Evolutionary conservation across 805 yeast species (phyloP).

Genomic region (Candida pseudofarinosa): DNA sequence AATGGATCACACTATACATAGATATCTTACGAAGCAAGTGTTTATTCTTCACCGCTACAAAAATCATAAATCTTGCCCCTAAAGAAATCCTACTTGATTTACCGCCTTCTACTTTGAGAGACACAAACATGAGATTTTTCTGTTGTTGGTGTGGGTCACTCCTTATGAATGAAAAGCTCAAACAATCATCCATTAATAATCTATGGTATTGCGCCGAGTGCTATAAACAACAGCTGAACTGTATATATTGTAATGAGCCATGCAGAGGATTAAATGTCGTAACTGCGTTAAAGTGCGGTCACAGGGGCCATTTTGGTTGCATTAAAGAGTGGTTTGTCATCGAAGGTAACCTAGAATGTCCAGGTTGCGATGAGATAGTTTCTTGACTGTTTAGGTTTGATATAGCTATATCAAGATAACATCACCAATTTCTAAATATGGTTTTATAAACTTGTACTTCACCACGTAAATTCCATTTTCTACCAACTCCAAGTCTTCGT

Average conservation of each 20-base stretch:
- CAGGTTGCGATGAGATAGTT: conserved; percentile 51
- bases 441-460: conserved; percentile 48
- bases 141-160: conserved; percentile 60
- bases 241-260: conserved; percentile 75
- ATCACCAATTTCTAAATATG: conserved; percentile 35
- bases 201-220: conserved; percentile 86
- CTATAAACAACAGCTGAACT: conserved; percentile 54
- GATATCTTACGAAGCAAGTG: conserved; percentile 47
- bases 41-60: conserved; percentile 56
- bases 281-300: conserved; percentile 70
- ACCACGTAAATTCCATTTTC: conserved; percentile 72
- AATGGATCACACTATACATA: conserved; percentile 54
- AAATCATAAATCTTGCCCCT: conserved; percentile 45
- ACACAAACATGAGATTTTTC: conserved; percentile 41
- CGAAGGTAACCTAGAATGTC: conserved; percentile 66
- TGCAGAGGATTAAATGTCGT: conserved; percentile 65
- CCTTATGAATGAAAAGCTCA: conserved; percentile 56
- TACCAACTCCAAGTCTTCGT: conserved; percentile 46
- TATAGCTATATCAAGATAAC: conserved; percentile 27
- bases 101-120: conserved; percentile 30
- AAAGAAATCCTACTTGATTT: conserved; percentile 22
- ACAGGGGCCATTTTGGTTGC: conserved; percentile 81
- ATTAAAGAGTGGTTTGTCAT: conserved; percentile 71
- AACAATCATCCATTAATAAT: conserved; percentile 43
- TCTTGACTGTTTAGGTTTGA: conserved; percentile 2